phyloP scores from a whole-genome alignment of 768 basidiomycete species.

The Leccinellum rugosiceps region DNA sequence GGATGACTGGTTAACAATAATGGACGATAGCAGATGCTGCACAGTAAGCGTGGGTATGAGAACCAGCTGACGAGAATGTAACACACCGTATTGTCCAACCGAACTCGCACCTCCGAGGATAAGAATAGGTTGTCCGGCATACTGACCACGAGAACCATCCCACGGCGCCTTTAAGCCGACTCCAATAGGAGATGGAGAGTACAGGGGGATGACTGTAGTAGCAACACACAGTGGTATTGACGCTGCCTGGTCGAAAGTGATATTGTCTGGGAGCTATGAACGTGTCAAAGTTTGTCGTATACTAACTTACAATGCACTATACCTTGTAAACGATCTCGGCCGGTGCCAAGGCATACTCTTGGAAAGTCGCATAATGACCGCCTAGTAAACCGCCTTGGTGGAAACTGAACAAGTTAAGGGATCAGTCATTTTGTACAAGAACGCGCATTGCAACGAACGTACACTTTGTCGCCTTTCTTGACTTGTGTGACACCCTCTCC shows the following conservation, averaged over 20 bases:
- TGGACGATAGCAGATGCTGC: neutral
- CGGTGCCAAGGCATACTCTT: slow-evolving; percentile 25
- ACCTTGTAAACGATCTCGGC: slow-evolving; percentile 23
- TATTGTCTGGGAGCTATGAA: slow-evolving; percentile 33
- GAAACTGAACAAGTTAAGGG: slow-evolving; percentile 13
- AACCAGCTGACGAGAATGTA: slow-evolving; percentile 26
- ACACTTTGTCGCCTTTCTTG: slow-evolving; percentile 33
- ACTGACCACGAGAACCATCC: slow-evolving; percentile 29
- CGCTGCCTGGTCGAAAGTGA: slow-evolving; percentile 38
- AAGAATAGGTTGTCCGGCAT: slow-evolving; percentile 31
- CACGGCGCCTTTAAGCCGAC: slow-evolving; percentile 34
- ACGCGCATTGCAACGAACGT: neutral
- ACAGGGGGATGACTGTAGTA: slow-evolving; percentile 34
- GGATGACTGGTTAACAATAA: slow-evolving; percentile 24
- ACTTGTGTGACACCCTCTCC: slow-evolving; percentile 38
- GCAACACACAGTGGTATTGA: slow-evolving; percentile 34
- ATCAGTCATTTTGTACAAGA: neutral
- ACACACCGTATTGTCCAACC: slow-evolving; percentile 37
- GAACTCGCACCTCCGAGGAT: slow-evolving; percentile 38
- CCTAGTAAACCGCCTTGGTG: slow-evolving; percentile 4
- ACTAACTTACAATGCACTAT: neutral
- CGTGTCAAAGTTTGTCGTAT: slow-evolving; percentile 12
- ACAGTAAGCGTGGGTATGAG: neutral
- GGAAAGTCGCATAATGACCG: slow-evolving; percentile 19
- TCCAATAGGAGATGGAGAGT: slow-evolving; percentile 24